These are phyloP conservation scores for Cyclocybe aegerita DNA, from an alignment of 768 basidiomycete species.

Conservation along the genomic window DNA sequence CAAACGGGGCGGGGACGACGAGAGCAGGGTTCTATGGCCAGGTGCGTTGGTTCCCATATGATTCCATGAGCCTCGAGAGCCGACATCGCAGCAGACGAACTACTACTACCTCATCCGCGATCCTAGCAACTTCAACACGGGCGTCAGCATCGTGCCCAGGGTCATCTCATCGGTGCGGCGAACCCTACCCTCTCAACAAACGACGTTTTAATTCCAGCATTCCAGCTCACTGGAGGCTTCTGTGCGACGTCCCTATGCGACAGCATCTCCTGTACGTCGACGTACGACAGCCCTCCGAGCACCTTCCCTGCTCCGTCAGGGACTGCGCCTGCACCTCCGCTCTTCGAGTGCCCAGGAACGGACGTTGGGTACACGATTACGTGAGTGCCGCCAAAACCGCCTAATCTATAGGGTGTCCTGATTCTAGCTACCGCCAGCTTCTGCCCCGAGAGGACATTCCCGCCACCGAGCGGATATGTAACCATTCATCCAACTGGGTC, in stretches of 20 bases:
- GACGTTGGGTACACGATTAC: conserved; percentile 21
- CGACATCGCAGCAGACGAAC: not conserved
- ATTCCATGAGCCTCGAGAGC: no score
- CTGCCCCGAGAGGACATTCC: conserved; percentile 11
- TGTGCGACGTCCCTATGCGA: conserved; percentile 21
- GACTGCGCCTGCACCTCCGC: conserved; percentile 15
- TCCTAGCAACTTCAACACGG: conserved; percentile 12
- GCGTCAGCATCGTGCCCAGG: conserved; percentile 17
- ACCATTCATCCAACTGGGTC: conserved; percentile 20
- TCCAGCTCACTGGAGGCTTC: conserved; percentile 6
- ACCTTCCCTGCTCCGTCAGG: conserved; percentile 18
- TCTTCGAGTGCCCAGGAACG: conserved; percentile 18
- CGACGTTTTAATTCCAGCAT: not conserved
- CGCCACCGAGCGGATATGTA: conserved; percentile 10
- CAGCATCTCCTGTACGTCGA: conserved; percentile 14
- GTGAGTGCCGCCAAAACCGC: conserved; percentile 8
- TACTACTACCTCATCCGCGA: conserved; percentile 22
- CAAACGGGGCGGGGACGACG: conserved; percentile 18
- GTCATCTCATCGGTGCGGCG: conserved; percentile 4
- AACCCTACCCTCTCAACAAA: not conserved
- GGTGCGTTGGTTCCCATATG: conserved; percentile 7
- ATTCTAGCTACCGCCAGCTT: conserved; percentile 2
- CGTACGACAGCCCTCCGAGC: conserved; percentile 19
- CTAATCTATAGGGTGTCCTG: not conserved
- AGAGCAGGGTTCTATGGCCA: conserved; percentile 23